phyloP scores from a whole-genome alignment of 75 land plant species.

The Chamaecyparis obtusa region DNA sequence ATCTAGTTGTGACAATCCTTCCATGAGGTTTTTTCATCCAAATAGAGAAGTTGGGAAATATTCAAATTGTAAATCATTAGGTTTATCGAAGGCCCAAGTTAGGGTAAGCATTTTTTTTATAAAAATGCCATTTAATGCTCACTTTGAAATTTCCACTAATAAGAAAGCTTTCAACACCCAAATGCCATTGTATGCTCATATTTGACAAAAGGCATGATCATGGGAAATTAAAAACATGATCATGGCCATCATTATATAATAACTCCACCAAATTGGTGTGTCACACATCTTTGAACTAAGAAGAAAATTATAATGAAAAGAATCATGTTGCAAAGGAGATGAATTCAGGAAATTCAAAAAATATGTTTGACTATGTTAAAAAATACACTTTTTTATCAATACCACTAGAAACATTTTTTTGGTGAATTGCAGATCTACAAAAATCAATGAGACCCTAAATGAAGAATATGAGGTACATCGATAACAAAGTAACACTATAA shows the following conservation, averaged over 20 bases:
- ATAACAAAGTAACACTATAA: no score
- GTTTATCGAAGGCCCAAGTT: no score
- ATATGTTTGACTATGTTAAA: not conserved
- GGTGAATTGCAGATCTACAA: not conserved
- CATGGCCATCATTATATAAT: not conserved
- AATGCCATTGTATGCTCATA: not conserved
- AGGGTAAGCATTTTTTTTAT: no score
- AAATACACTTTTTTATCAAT: not conserved
- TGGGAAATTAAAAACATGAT: not conserved
- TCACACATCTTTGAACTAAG: not conserved
- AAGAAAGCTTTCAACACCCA: not conserved
- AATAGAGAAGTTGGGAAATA: no score
- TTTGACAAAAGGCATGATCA: not conserved
- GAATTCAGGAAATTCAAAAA: not conserved
- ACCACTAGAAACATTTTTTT: no score
- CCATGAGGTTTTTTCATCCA: no score
- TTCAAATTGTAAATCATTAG: no score
- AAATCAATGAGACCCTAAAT: not conserved
- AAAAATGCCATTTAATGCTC: no score
- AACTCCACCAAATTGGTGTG: not conserved
- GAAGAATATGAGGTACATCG: not conserved
- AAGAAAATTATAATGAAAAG: not conserved
- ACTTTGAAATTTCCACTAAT: not conserved
- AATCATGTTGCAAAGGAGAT: not conserved
- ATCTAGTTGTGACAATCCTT: no score